phyloP scores from a whole-genome alignment of 495 filamentous ascomycete genomes.

The Podospora comata region DNA sequence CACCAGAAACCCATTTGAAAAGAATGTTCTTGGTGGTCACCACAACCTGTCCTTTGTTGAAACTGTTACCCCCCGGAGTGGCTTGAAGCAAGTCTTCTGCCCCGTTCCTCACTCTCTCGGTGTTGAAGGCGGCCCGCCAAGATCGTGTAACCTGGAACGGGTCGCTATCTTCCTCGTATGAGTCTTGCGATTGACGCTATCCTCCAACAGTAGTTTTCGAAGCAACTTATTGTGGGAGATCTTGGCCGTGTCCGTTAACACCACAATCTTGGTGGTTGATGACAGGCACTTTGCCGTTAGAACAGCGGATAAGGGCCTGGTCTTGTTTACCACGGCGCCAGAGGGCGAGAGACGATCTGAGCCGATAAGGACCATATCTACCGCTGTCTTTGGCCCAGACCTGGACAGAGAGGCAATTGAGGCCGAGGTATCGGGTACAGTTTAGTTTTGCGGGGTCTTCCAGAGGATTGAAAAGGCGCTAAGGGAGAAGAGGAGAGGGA shows the following conservation, averaged over 20 bases:
- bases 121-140: conserved; percentile 41
- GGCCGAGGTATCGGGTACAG: conserved; percentile 59
- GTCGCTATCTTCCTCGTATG: conserved; percentile 49
- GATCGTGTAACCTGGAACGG: conserved; percentile 43
- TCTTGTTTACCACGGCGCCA: conserved; percentile 64
- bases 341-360: conserved; percentile 58
- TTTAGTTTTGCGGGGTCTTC: conserved; percentile 33
- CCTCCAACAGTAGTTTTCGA: too few species aligned
- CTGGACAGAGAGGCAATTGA: conserved; percentile 43
- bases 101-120: conserved; percentile 20
- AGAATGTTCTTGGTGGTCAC: conserved; percentile 55
- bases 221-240: conserved; percentile 35
- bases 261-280: conserved; percentile 45
- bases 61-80: neutral
- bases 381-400: conserved; percentile 10
- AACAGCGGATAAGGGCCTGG: conserved; percentile 56
- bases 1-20: conserved; percentile 62
- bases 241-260: conserved; percentile 60
- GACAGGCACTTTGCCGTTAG: conserved; percentile 47
- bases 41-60: conserved; percentile 4
- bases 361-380: conserved; percentile 58
- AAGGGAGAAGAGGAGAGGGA: conserved; percentile 51
- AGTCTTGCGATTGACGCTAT: conserved; percentile 19
- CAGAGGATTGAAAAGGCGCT: conserved; percentile 25
- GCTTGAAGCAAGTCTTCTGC: conserved; percentile 10